Conservation (phyloP, 305 asterid species). For the Lippia alba region DNA sequence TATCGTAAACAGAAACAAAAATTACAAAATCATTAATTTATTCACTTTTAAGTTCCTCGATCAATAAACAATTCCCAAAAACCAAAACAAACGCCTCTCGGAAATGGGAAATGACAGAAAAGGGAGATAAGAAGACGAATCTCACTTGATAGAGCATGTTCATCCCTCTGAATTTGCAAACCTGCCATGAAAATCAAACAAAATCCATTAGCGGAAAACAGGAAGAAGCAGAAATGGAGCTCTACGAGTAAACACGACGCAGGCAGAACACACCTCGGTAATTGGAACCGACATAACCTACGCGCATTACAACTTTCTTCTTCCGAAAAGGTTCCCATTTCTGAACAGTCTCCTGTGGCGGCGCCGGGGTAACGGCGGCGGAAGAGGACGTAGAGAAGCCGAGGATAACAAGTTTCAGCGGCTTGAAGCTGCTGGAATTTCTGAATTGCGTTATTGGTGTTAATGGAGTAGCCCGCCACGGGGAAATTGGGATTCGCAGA, state of each 20-base stretch:
- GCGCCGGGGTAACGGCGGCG: constrained; percentile 30
- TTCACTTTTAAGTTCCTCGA: constrained; percentile 13
- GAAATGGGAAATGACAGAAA: neutral
- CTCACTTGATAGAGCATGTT: constrained; percentile 73
- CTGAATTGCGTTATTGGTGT: constrained; percentile 26
- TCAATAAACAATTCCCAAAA: neutral
- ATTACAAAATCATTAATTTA: constrained; percentile 10
- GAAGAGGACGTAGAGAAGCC: constrained; percentile 42
- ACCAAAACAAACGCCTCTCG: neutral
- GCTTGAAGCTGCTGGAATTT: constrained; percentile 32
- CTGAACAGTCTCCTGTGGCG: constrained; percentile 22
- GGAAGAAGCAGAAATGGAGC: neutral
- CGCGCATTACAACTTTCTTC: constrained; percentile 98
- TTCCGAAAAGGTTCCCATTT: constrained; percentile 83
- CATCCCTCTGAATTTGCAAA: constrained; percentile 87
- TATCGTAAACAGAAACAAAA: neutral
- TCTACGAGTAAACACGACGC: neutral
- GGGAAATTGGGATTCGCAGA: constrained; percentile 44
- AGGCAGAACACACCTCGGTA: constrained; percentile 62
- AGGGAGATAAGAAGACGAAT: neutral
- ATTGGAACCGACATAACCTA: constrained; percentile 90
- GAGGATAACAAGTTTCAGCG: constrained; percentile 28
- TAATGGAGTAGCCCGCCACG: constrained; percentile 41
- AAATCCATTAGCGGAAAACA: neutral
- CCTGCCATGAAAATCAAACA: constrained; percentile 50